Evolutionary conservation across 441 rosid species (phyloP), one percentile per base, ranked within the genome.

Genomic region (Pelargonium myrrhifolium): DNA sequence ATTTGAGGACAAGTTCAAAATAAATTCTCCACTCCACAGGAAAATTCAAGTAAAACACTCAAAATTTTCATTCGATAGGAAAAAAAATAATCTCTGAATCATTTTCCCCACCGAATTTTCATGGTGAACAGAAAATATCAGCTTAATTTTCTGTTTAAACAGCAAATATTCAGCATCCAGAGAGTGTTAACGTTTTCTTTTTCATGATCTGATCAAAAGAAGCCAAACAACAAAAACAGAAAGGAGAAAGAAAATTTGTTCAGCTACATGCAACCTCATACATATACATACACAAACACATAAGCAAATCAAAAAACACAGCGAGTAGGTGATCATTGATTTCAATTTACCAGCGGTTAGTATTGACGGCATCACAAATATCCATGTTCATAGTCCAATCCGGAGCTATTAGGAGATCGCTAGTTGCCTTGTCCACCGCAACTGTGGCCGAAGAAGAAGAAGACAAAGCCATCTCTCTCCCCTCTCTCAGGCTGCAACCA

Each of bases 341-440:
- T 2, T 56, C 26, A 9, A 35, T 37, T 11, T 83, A 95, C 98
- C 96, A 88, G 71, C 79, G 96, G 72, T 82, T 78, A 10, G 97
- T 84, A 82, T 90, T 90, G 62, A 89, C 78, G 47, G 88, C 86
- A 80, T 92, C 98, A 63, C 98, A 95, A 64, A 95, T 95, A 83
- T 90, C 97, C 70, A 95, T 92, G 80, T 95, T 92, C 78, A 90
- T 89, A 55, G 98, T 89, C 98, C 98, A 95, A 81, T 92, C 97
- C 65, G 97, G 99, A 74, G 80, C 86, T 35, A 83, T 79, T 10
- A 95, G 80, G 76, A 95, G 96, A 78, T 92, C 92, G 84, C 97
- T 89, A n/a, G 97, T 95, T 20, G 98, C 99, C 75, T 95, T 95
- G 62, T 95, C 98, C 66, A 95, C 96, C n/a, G 95, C 92, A 14